Percentiles rank a stretch among this genome's conserved stretches.
These are phyloP conservation scores for Nicotiana paniculata DNA, from an alignment of 257 asterid genomes.

Conservation along the genomic window DNA sequence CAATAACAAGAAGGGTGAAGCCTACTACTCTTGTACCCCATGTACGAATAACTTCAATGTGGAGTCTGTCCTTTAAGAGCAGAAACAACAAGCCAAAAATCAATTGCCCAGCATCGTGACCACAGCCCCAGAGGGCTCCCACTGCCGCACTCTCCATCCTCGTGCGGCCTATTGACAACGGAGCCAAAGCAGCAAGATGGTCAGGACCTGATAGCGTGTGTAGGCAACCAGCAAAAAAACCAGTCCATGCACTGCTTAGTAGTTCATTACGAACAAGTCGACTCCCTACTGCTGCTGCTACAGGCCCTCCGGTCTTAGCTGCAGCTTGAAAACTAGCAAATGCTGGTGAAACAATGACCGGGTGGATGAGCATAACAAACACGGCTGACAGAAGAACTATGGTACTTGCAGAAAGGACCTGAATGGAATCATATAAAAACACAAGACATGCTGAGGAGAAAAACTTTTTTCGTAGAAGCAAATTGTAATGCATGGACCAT, in stretches of 20 bases:
- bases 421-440: slow-evolving; percentile 16
- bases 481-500: background rate
- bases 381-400: slow-evolving; percentile 54
- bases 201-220: slow-evolving; percentile 98
- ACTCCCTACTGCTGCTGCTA: slow-evolving; percentile 42
- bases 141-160: slow-evolving; percentile 88
- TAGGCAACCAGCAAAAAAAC: slow-evolving; percentile 95
- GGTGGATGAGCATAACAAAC: slow-evolving; percentile 51
- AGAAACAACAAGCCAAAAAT: slow-evolving; percentile 75
- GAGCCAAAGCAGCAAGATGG: slow-evolving; percentile 96
- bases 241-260: slow-evolving; percentile 92
- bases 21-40: slow-evolving; percentile 96
- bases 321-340: slow-evolving; percentile 52
- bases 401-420: slow-evolving; percentile 49
- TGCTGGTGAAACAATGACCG: slow-evolving; percentile 67
- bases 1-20: slow-evolving; percentile 71
- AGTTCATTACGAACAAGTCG: slow-evolving; percentile 45
- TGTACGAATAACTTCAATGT: slow-evolving; percentile 74
- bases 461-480: background rate
- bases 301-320: slow-evolving; percentile 51
- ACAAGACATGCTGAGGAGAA: background rate
- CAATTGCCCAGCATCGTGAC: slow-evolving; percentile 93
- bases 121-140: slow-evolving; percentile 99
- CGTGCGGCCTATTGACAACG: slow-evolving; percentile 87
- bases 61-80: slow-evolving; percentile 80